Evolutionary conservation across 2,329 filamentous ascomycete species (phyloP).

Genomic region (Aspergillus fijiensis): DNA sequence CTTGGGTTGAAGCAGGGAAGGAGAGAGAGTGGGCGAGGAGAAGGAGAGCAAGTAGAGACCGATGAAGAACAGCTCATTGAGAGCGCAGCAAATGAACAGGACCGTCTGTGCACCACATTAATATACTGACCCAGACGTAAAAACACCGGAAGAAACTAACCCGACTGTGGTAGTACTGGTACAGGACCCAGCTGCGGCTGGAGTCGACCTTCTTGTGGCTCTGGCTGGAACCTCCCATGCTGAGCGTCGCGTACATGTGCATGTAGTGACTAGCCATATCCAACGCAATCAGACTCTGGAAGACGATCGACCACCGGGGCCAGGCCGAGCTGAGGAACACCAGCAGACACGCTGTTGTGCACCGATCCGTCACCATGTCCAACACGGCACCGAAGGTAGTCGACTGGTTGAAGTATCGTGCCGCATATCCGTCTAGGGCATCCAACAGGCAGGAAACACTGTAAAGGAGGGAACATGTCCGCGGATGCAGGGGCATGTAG

Average conservation of each 20-base stretch:
- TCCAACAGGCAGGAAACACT: constrained; percentile 93
- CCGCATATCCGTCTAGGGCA: constrained; percentile 91
- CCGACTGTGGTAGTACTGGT: constrained; percentile 97
- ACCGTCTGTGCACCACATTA: constrained; percentile 62
- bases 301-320: constrained; percentile 88
- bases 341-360: constrained; percentile 90
- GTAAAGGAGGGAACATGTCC: constrained; percentile 83
- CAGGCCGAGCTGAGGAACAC: constrained; percentile 95
- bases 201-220: constrained; percentile 95
- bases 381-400: constrained; percentile 95
- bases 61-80: constrained; percentile 98
- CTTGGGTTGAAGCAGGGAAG: constrained; percentile 67
- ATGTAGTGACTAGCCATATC: constrained; percentile 97
- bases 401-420: constrained; percentile 80
- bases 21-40: constrained; percentile 83
- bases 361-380: constrained; percentile 98
- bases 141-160: constrained; percentile 54
- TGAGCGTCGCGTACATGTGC: constrained; percentile 96
- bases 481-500: constrained; percentile 98
- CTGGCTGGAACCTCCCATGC: constrained; percentile 74
- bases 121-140: neutral
- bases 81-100: constrained; percentile 81
- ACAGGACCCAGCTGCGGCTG: constrained; percentile 82
- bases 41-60: constrained; percentile 97
- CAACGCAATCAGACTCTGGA: constrained; percentile 88